A percentile compares a stretch with the other conserved stretches of the same genome.
Conservation (phyloP, 2,329 filamentous ascomycete genomes). For the Microsporum audouinii region DNA sequence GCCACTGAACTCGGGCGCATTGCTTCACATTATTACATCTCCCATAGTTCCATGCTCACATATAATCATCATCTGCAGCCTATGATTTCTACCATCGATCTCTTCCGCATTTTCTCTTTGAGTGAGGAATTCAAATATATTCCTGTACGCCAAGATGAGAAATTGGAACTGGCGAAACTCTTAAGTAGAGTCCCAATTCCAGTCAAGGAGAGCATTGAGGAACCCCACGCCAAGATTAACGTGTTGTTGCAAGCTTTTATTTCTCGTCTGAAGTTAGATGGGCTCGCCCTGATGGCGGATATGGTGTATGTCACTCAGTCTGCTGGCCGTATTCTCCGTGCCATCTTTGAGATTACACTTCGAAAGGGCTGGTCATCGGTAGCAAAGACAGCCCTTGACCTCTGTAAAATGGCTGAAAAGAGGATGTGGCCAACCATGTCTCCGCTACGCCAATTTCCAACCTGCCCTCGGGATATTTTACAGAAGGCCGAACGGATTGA, state of each 20-base stretch:
- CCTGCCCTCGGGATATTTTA: conserved; percentile 71
- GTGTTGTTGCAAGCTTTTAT: conserved; percentile 95
- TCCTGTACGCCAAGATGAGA: conserved; percentile 92
- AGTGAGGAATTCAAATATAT: conserved; percentile 99
- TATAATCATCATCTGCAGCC: conserved; percentile 95
- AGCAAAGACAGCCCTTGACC: conserved; percentile 78
- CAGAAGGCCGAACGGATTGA: conserved; percentile 91
- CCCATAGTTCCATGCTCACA: conserved; percentile 87
- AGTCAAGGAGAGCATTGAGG: conserved; percentile 94
- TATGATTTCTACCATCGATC: conserved; percentile 81
- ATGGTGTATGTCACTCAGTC: conserved; percentile 98
- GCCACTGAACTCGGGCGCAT: conserved; percentile 90
- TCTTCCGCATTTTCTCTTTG: conserved; percentile 91
- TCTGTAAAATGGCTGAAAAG: conserved; percentile 99
- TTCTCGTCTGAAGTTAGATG: conserved; percentile 84
- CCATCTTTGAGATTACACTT: conserved; percentile 92
- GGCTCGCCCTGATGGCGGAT: conserved; percentile 91
- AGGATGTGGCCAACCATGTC: conserved; percentile 99
- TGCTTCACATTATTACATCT: conserved; percentile 97
- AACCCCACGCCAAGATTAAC: conserved; percentile 95
- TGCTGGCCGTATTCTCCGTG: conserved; percentile 85
- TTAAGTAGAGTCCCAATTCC: conserved; percentile 84
- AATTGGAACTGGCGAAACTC: conserved; percentile 86
- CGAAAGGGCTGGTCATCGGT: conserved; percentile 95
- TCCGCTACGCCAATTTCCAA: conserved; percentile 78